Evolutionary conservation across 495 filamentous ascomycete species (phyloP).

Genomic region (Tetracladium setigerum): DNA sequence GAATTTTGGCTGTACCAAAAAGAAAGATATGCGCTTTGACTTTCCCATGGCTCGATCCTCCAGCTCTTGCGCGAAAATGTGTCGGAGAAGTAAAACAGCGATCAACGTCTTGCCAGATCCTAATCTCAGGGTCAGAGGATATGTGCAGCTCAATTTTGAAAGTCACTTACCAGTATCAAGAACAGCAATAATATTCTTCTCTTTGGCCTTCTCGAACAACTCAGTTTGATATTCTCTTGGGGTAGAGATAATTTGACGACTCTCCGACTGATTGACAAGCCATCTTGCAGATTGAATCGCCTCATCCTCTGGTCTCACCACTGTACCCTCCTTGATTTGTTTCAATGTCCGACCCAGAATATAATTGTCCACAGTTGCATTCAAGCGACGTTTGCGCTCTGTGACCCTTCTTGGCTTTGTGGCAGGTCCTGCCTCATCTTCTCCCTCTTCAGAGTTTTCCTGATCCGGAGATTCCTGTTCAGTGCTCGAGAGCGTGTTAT

Average conservation of each 20-base stretch:
- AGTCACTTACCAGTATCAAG: slow-evolving; percentile 69
- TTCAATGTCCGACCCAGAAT: slow-evolving; percentile 3
- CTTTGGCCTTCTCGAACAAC: slow-evolving; percentile 82
- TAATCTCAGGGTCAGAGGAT: slow-evolving; percentile 20
- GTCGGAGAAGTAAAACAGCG: slow-evolving; percentile 76
- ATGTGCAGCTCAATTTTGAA: neutral
- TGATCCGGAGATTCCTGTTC: no score
- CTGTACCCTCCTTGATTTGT: slow-evolving; percentile 6
- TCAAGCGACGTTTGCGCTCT: slow-evolving; percentile 40
- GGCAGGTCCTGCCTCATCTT: slow-evolving; percentile 3
- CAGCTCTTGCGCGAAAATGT: slow-evolving; percentile 72
- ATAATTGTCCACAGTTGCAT: slow-evolving; percentile 42
- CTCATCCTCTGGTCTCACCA: slow-evolving; percentile 21
- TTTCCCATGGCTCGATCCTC: slow-evolving; percentile 56
- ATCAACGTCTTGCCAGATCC: slow-evolving; percentile 97
- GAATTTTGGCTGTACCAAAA: slow-evolving; percentile 43
- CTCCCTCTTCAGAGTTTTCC: slow-evolving; percentile 26
- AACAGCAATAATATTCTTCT: slow-evolving; percentile 86
- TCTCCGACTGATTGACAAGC: slow-evolving; percentile 20
- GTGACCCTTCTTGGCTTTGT: slow-evolving; percentile 30
- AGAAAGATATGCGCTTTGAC: slow-evolving; percentile 65
- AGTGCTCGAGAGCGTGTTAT: no score
- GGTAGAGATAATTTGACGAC: slow-evolving; percentile 51
- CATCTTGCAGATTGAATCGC: slow-evolving; percentile 30
- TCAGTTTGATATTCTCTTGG: slow-evolving; percentile 91